These are phyloP conservation scores for Ambrosiella cleistominuta DNA, from an alignment of 2,329 filamentous ascomycete genomes.

Conservation along the genomic window DNA sequence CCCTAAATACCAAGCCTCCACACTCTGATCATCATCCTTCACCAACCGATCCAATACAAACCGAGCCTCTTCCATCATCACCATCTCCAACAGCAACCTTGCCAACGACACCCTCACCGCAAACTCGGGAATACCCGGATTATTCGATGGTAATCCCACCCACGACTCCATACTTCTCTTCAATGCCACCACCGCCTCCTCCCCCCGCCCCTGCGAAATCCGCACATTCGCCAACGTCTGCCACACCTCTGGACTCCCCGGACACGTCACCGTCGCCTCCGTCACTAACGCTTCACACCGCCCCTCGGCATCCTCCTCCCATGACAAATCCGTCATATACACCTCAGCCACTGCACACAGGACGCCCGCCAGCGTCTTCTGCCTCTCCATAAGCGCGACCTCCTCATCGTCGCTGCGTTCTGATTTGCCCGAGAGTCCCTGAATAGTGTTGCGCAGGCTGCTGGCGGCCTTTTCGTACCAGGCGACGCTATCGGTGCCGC, in stretches of 20 bases:
- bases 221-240: slow-evolving; percentile 89
- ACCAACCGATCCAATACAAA: slow-evolving; percentile 71
- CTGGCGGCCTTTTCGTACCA: slow-evolving; percentile 57
- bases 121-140: slow-evolving; percentile 66
- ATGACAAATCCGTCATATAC: slow-evolving; percentile 96
- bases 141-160: slow-evolving; percentile 57
- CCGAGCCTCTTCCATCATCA: slow-evolving; percentile 69
- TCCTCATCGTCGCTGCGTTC: slow-evolving; percentile 23
- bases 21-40: slow-evolving; percentile 77
- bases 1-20: slow-evolving; percentile 93
- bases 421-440: slow-evolving; percentile 30
- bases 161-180: slow-evolving; percentile 65
- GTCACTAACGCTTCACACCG: slow-evolving; percentile 79
- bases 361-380: slow-evolving; percentile 70
- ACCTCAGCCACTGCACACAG: slow-evolving; percentile 89
- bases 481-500: slow-evolving; percentile 44
- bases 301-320: slow-evolving; percentile 77
- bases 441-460: slow-evolving; percentile 55
- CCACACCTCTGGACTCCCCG: slow-evolving; percentile 70
- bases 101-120: slow-evolving; percentile 68
- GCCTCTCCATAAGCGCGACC: slow-evolving; percentile 44
- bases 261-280: slow-evolving; percentile 73
- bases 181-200: slow-evolving; percentile 67
- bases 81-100: slow-evolving; percentile 75
- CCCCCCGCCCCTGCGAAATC: slow-evolving; percentile 65